Evolutionary conservation across 164 flowering plant species (phyloP).

Genomic region (Magnolia kwangsiensis): DNA sequence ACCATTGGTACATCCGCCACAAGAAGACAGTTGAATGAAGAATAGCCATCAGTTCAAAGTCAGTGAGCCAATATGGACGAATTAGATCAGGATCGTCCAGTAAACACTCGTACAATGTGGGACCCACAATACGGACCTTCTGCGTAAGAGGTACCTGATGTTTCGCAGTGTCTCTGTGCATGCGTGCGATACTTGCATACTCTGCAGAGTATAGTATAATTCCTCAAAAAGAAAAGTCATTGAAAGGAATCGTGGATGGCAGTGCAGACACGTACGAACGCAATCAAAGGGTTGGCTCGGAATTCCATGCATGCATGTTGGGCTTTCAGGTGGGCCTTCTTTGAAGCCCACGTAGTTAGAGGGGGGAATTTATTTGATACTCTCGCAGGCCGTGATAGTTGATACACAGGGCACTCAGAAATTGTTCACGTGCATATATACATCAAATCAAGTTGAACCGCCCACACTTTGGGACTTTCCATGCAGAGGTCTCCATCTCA

Average conservation of each 20-base stretch:
- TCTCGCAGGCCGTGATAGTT: neutral
- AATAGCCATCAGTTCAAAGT: too few relatives aligned
- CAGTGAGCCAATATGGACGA: too few relatives aligned
- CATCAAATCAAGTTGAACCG: too few relatives aligned
- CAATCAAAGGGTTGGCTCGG: slow-evolving; percentile 10
- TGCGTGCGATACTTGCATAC: neutral
- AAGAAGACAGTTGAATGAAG: too few relatives aligned
- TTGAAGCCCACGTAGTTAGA: neutral
- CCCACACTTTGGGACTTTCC: too few relatives aligned
- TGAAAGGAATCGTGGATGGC: slow-evolving; percentile 1
- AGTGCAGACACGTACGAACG: slow-evolving; percentile 2
- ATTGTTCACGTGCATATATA: too few relatives aligned
- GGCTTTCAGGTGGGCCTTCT: neutral
- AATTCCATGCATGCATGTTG: slow-evolving; percentile 7
- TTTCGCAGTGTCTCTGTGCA: neutral
- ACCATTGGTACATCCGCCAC: too few relatives aligned
- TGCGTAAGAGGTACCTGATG: neutral
- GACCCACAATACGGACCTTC: neutral
- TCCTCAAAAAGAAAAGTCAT: neutral
- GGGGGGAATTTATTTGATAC: neutral
- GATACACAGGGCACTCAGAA: neutral
- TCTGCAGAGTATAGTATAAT: neutral
- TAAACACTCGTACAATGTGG: too few relatives aligned
- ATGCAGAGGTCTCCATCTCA: too few relatives aligned
- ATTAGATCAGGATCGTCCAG: neutral